These are phyloP conservation scores for Fraxinus pennsylvanica DNA, from an alignment of 257 asterid genomes.

Conservation along the genomic window DNA sequence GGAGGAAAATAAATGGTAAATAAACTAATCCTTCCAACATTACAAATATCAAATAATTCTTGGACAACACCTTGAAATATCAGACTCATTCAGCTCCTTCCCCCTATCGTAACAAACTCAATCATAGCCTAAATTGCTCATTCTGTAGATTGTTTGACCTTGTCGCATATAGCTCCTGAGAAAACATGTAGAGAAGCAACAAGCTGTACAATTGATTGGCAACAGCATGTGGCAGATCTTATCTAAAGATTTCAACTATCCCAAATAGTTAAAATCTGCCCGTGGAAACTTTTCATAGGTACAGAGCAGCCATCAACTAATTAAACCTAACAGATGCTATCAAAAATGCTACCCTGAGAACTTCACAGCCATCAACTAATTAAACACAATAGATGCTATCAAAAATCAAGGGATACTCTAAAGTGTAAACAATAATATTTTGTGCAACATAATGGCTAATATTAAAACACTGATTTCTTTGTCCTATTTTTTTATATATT, in stretches of 20 bases:
- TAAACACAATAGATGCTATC: no score
- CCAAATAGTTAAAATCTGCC: conserved; percentile 14
- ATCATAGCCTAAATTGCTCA: conserved; percentile 92
- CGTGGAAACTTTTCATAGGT: conserved; percentile 14
- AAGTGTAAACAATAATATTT: no score
- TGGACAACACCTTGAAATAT: no score
- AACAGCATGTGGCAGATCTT: conserved; percentile 19
- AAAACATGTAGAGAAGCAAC: conserved; percentile 76
- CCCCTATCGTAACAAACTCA: conserved; percentile 83
- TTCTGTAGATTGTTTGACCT: conserved; percentile 89
- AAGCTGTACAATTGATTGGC: conserved; percentile 57
- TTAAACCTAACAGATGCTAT: no score
- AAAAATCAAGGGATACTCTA: no score
- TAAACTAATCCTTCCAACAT: neutral
- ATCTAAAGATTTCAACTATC: conserved; percentile 10
- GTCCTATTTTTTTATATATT: no score
- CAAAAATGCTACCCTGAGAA: no score
- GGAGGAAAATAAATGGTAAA: neutral
- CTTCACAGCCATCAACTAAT: no score
- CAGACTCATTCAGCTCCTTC: conserved; percentile 44
- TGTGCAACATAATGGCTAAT: no score
- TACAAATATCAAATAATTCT: neutral
- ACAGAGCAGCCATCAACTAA: neutral
- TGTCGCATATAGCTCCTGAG: conserved; percentile 91
- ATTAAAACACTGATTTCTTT: no score